Evolutionary conservation across 257 asterid genomes (phyloP).

Genomic region (Thymus quinquecostatus): DNA sequence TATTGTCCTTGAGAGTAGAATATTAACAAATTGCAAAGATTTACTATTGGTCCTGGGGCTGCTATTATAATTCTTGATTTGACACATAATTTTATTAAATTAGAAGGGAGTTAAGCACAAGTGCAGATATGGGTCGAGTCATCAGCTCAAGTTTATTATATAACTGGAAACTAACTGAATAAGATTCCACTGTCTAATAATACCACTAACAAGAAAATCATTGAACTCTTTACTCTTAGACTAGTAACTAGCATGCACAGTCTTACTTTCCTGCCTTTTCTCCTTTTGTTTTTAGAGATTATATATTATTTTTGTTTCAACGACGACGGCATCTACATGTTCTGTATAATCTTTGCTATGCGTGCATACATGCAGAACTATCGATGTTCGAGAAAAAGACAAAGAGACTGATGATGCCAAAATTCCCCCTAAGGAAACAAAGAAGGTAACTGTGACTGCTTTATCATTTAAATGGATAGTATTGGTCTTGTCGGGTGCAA

Average conservation of each 20-base stretch:
- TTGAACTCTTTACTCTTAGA: background rate
- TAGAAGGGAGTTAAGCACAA: background rate
- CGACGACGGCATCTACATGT: conserved; percentile 18
- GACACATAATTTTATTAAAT: background rate
- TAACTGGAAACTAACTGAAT: background rate
- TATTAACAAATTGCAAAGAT: background rate
- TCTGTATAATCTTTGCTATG: conserved; percentile 22
- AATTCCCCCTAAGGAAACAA: conserved; percentile 40
- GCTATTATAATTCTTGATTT: background rate
- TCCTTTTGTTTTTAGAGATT: background rate
- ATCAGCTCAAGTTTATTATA: too few relatives aligned
- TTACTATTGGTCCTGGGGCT: conserved; percentile 15
- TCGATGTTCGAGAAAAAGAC: conserved; percentile 45
- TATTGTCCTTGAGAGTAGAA: background rate
- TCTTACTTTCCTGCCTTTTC: conserved; percentile 6
- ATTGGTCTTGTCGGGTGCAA: conserved; percentile 23
- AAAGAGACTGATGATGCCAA: conserved; percentile 42
- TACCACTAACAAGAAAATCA: background rate
- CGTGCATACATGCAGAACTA: conserved; percentile 45
- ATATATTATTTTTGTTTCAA: conserved; percentile 20
- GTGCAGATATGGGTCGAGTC: too few relatives aligned
- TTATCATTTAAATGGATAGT: conserved; percentile 13
- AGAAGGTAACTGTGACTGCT: conserved; percentile 48
- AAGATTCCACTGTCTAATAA: background rate
- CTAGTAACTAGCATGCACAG: background rate